Percentiles rank a stretch among this genome's conserved stretches.
These are phyloP conservation scores for Pseudogymnoascus sp. DNA, from an alignment of 2,329 filamentous ascomycete genomes.

Conservation along the genomic window DNA sequence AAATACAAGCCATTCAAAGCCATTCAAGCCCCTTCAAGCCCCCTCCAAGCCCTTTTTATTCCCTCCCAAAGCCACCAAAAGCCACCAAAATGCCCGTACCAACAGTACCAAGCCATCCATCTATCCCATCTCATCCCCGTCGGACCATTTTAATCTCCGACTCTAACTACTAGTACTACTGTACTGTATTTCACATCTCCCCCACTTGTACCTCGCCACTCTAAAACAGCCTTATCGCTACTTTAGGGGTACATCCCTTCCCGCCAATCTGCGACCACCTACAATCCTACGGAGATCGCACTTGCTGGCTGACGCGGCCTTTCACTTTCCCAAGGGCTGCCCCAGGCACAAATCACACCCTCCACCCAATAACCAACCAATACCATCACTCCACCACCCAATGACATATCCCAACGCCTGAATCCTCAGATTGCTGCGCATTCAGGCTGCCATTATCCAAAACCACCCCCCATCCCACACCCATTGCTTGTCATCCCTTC, in stretches of 20 bases:
- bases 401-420: neutral
- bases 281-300: neutral
- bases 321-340: neutral
- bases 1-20: too few species aligned
- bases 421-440: neutral
- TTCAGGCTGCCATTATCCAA: conserved; percentile 6
- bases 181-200: neutral
- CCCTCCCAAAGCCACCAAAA: neutral
- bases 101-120: too few species aligned
- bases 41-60: too few species aligned
- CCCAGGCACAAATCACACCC: neutral
- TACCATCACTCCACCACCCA: neutral
- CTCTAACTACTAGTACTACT: too few species aligned
- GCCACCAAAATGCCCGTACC: too few species aligned
- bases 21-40: too few species aligned
- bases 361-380: neutral
- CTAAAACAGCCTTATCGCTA: conserved; percentile 6
- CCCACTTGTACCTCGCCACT: conserved; percentile 5
- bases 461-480: conserved; percentile 3
- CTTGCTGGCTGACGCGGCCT: conserved; percentile 3
- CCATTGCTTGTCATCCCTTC: neutral
- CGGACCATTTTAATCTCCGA: conserved; percentile 5
- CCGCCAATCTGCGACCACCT: too few species aligned
- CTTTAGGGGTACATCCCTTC: neutral
- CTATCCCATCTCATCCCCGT: neutral